A percentile compares a stretch with the other conserved stretches of the same genome.
Evolutionary conservation across 2,329 filamentous ascomycete genomes (phyloP).

Genomic region (Stachybotrys chartarum): DNA sequence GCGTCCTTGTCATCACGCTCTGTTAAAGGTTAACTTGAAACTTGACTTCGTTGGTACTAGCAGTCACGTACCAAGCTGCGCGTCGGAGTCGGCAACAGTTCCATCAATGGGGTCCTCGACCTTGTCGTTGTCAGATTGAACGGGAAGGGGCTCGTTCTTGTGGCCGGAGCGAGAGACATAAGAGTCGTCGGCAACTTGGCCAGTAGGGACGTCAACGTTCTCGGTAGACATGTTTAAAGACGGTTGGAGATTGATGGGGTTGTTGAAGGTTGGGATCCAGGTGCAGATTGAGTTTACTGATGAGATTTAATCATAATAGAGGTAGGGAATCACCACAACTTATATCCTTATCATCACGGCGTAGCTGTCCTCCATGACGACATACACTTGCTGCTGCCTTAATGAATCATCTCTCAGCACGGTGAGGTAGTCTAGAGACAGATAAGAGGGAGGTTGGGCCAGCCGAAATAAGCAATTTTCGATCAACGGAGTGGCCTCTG

Average conservation of each 20-base stretch:
- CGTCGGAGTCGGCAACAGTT: slow-evolving; percentile 18
- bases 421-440: not conserved
- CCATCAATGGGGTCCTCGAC: slow-evolving; percentile 25
- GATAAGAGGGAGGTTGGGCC: not conserved
- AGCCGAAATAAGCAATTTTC: not conserved
- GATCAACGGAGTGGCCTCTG: not conserved
- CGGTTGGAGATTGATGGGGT: not conserved
- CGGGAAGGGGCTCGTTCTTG: slow-evolving; percentile 18
- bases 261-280: not conserved
- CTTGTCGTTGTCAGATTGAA: slow-evolving; percentile 21
- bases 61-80: slow-evolving; percentile 5
- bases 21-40: slow-evolving; percentile 4
- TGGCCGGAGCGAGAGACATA: slow-evolving; percentile 27
- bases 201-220: not conserved
- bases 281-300: not conserved
- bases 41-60: not conserved
- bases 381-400: not conserved
- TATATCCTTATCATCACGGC: not conserved
- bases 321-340: not conserved
- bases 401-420: not conserved
- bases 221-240: not conserved
- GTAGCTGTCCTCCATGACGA: not conserved
- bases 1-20: slow-evolving; percentile 28
- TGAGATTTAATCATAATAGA: not conserved
- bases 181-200: slow-evolving; percentile 1